Percentiles rank a stretch among this genome's conserved stretches.
Conservation (phyloP, 1,284 basidiomycete genomes). For the Tilletia setariae region DNA sequence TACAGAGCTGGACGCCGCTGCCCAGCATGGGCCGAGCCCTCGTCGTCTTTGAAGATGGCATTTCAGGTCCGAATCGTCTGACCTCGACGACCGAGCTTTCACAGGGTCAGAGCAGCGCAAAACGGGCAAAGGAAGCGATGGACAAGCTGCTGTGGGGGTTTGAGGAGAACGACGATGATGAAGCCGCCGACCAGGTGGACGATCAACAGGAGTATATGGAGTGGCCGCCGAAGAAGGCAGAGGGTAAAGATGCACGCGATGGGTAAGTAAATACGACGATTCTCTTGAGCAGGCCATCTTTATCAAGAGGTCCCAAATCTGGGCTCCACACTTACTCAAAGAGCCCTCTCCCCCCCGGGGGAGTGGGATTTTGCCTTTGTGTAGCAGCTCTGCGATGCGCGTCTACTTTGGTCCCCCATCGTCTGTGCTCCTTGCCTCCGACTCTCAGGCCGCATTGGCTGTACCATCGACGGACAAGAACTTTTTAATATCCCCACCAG, state of each 20-base stretch:
- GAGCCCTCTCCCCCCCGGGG: no score
- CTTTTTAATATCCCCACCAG: conserved; percentile 95
- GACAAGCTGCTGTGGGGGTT: conserved; percentile 40
- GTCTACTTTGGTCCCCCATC: conserved; percentile 22
- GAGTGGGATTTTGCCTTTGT: not conserved
- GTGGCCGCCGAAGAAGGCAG: conserved; percentile 14
- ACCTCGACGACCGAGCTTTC: not conserved
- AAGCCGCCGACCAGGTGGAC: not conserved
- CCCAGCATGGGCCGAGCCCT: conserved; percentile 41
- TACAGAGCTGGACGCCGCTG: conserved; percentile 45
- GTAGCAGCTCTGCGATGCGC: conserved; percentile 14
- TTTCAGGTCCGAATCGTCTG: not conserved
- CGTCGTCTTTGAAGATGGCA: conserved; percentile 36
- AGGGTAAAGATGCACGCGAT: conserved; percentile 4
- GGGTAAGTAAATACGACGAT: conserved; percentile 1
- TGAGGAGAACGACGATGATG: conserved; percentile 31
- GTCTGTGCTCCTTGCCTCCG: conserved; percentile 4
- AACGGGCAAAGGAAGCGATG: conserved; percentile 36
- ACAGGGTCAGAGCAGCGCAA: conserved; percentile 26
- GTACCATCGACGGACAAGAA: conserved; percentile 77
- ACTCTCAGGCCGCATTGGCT: conserved; percentile 24
- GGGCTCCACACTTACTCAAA: no score
- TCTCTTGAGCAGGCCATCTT: not conserved
- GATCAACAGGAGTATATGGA: not conserved
- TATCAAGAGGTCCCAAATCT: no score